Evolutionary conservation across 2,329 filamentous ascomycete species (phyloP).

Genomic region (Arthroderma uncinatum): DNA sequence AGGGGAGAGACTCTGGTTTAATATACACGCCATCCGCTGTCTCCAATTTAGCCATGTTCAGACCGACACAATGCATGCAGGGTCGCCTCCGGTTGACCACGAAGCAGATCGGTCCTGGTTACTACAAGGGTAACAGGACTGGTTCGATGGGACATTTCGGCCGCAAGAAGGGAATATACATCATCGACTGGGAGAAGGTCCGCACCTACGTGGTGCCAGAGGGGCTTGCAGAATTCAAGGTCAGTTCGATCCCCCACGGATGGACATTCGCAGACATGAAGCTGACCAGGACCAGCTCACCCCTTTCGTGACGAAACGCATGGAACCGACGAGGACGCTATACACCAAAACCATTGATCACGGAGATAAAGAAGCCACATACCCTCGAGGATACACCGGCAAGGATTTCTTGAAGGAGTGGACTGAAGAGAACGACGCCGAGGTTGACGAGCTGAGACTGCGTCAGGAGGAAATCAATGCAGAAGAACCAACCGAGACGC

Average conservation of each 20-base stretch:
- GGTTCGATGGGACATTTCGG: conserved; percentile 81
- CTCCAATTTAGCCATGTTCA: conserved; percentile 29
- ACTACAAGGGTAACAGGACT: conserved; percentile 90
- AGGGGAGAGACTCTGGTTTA: not conserved
- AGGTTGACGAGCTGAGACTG: conserved; percentile 18
- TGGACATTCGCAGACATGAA: not conserved
- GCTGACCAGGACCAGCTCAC: conserved; percentile 26
- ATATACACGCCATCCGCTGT: not conserved
- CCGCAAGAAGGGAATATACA: conserved; percentile 43
- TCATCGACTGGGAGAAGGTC: conserved; percentile 76
- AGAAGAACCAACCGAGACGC: not conserved
- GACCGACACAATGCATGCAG: conserved; percentile 44
- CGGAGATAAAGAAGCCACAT: conserved; percentile 7
- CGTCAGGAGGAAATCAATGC: conserved; percentile 9
- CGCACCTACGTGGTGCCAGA: conserved; percentile 78
- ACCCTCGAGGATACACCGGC: conserved; percentile 23
- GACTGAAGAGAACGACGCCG: conserved; percentile 27
- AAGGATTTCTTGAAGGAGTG: conserved; percentile 31
- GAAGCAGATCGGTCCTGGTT: conserved; percentile 85
- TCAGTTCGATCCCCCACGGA: conserved; percentile 28
- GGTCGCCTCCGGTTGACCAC: conserved; percentile 74
- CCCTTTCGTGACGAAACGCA: conserved; percentile 36
- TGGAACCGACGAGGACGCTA: conserved; percentile 27
- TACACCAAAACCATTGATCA: conserved; percentile 24
- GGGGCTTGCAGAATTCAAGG: conserved; percentile 59